Evolutionary conservation across 192 early-diverging fungal genomes (phyloP).

Genomic region (Gigaspora rosea): DNA sequence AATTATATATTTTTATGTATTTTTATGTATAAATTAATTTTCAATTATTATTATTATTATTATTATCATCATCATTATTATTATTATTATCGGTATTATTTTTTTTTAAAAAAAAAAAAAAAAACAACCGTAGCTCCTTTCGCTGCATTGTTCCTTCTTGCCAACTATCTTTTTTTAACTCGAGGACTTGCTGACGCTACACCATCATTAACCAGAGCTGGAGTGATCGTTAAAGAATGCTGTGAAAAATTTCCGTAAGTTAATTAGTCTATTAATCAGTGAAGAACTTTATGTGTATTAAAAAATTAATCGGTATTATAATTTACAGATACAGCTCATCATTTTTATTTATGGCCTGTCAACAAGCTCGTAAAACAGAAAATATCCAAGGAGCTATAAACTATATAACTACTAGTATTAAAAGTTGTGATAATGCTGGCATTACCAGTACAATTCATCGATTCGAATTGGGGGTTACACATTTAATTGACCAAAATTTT

Average conservation of each 20-base stretch:
- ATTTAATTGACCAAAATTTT: constrained; percentile 43
- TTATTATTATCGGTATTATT: no score
- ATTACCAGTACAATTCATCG: constrained; percentile 42
- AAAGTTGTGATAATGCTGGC: constrained; percentile 38
- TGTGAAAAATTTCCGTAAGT: constrained; percentile 42
- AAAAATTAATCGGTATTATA: no score
- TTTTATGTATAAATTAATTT: no score
- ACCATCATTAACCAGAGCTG: constrained; percentile 38
- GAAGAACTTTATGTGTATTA: no score
- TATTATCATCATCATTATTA: no score
- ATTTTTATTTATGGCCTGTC: constrained; percentile 45
- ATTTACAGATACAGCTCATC: constrained; percentile 27
- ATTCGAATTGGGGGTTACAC: constrained; percentile 46
- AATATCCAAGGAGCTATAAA: constrained; percentile 41
- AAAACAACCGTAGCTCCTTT: constrained; percentile 35
- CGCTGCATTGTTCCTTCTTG: constrained; percentile 39
- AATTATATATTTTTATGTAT: neutral
- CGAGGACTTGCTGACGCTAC: constrained; percentile 40
- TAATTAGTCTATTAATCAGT: no score
- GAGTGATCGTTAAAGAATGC: constrained; percentile 36
- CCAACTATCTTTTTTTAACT: constrained; percentile 44
- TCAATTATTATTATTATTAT: no score
- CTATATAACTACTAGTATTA: constrained; percentile 41
- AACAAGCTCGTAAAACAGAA: constrained; percentile 43
- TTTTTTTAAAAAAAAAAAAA: neutral